A percentile compares a stretch with the other conserved stretches of the same genome.
Conservation (phyloP, 345 rosid genomes). For the Mercurialis annua region DNA sequence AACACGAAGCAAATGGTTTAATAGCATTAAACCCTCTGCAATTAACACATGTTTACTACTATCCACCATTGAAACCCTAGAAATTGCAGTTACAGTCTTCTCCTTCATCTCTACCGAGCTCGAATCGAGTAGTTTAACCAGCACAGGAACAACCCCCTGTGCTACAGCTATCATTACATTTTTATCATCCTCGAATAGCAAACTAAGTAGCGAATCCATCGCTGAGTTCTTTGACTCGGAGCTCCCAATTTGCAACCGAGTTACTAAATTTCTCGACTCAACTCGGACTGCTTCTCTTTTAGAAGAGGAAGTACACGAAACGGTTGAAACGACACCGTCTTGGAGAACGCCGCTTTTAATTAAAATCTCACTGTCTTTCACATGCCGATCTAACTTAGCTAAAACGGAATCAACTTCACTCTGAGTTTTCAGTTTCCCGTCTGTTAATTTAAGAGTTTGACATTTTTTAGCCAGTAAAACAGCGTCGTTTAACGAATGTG, state of each 20-base stretch:
- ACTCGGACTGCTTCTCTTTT: constrained; percentile 65
- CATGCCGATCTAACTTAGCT: constrained; percentile 63
- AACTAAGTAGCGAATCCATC: constrained; percentile 54
- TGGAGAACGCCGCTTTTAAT: constrained; percentile 57
- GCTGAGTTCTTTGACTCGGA: constrained; percentile 70
- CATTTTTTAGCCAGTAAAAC: constrained; percentile 49
- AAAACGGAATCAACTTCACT: constrained; percentile 74
- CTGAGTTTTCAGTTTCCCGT: constrained; percentile 87
- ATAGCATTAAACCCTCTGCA: constrained; percentile 68
- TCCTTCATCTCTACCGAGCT: constrained; percentile 60
- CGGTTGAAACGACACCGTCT: constrained; percentile 28
- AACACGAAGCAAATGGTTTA: constrained; percentile 73
- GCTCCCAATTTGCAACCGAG: constrained; percentile 76
- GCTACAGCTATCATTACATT: constrained; percentile 85
- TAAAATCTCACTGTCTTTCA: constrained; percentile 60
- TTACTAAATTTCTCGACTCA: constrained; percentile 62
- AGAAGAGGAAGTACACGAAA: constrained; percentile 23
- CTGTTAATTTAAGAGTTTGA: constrained; percentile 38
- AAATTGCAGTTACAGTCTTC: constrained; percentile 62
- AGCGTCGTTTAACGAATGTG: constrained; percentile 51
- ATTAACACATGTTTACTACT: constrained; percentile 71
- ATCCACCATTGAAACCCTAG: constrained; percentile 69
- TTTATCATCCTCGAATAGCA: constrained; percentile 69
- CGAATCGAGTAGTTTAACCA: constrained; percentile 64
- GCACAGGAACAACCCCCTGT: constrained; percentile 81